Percentiles rank a stretch among this genome's conserved stretches.
phyloP scores from a whole-genome alignment of 441 rosid genomes.

The Arabidopsis lyrata region DNA sequence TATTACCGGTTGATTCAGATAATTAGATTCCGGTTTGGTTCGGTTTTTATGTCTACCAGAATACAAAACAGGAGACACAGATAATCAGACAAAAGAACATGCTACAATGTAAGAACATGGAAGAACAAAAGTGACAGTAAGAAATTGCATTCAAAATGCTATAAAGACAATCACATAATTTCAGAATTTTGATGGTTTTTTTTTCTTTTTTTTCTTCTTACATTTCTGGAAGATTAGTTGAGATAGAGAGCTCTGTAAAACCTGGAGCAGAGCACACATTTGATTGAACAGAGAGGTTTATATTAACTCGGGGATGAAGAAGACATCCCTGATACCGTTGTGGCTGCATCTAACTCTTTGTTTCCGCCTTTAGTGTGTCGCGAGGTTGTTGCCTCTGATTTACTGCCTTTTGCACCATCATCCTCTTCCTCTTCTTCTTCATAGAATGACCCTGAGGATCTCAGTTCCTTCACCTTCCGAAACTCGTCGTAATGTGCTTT shows the following conservation, averaged over 20 bases:
- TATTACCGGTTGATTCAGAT: neutral
- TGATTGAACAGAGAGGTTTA: conserved; percentile 23
- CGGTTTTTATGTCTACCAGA: neutral
- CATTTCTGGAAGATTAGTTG: conserved; percentile 12
- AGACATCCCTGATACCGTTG: conserved; percentile 40
- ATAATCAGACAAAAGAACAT: neutral
- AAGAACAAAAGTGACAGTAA: conserved; percentile 11
- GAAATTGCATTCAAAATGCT: conserved; percentile 9
- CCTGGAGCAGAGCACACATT: conserved; percentile 23
- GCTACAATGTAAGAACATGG: neutral
- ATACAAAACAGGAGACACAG: neutral
- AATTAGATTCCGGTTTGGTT: neutral
- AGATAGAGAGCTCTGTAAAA: no score
- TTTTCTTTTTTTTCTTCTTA: neutral
- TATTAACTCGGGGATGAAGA: conserved; percentile 32
- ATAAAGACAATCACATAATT: conserved; percentile 16
- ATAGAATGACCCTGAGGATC: conserved; percentile 65
- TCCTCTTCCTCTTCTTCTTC: conserved; percentile 70
- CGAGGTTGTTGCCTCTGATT: conserved; percentile 47
- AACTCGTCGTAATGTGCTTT: conserved; percentile 91
- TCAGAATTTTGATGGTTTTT: conserved; percentile 5
- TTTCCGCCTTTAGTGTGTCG: conserved; percentile 55
- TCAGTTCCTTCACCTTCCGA: conserved; percentile 81
- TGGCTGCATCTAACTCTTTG: conserved; percentile 47
- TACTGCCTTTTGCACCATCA: conserved; percentile 42